These are phyloP conservation scores for Chaetomidium leptoderma DNA, from an alignment of 495 filamentous ascomycete species.

Conservation along the genomic window DNA sequence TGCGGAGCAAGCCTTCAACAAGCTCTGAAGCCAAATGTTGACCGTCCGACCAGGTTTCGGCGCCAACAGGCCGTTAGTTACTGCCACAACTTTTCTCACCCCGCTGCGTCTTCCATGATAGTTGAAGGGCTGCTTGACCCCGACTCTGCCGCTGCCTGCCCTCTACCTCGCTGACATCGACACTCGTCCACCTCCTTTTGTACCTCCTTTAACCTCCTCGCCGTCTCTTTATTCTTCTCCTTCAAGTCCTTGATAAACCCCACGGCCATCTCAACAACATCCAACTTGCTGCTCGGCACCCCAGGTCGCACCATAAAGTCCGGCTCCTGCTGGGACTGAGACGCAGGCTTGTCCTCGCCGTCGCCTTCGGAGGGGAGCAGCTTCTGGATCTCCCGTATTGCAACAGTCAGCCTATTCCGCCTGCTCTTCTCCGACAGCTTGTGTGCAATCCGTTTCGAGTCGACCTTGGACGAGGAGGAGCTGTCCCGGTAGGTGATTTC, in stretches of 20 bases:
- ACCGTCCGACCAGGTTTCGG: neutral
- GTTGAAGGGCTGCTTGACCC: neutral
- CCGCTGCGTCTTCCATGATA: neutral
- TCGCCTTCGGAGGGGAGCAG: slow-evolving; percentile 21
- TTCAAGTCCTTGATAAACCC: slow-evolving; percentile 29
- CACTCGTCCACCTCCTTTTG: slow-evolving; percentile 20
- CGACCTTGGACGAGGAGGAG: slow-evolving; percentile 16
- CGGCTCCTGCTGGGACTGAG: neutral
- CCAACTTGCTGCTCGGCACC: slow-evolving; percentile 30
- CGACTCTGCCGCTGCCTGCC: neutral
- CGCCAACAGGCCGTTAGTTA: neutral
- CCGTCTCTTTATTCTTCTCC: slow-evolving; percentile 25
- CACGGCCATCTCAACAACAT: slow-evolving; percentile 33
- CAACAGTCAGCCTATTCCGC: slow-evolving; percentile 29
- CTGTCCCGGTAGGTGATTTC: slow-evolving; percentile 15
- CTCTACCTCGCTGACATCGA: neutral
- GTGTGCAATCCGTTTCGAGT: slow-evolving; percentile 30
- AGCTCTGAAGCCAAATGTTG: neutral
- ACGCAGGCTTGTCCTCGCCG: neutral
- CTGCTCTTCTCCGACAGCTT: slow-evolving; percentile 36
- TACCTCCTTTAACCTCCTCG: slow-evolving; percentile 22
- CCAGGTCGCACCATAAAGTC: slow-evolving; percentile 14
- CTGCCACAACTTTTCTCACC: neutral
- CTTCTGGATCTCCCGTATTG: slow-evolving; percentile 35
- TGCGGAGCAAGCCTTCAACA: too few species aligned